Evolutionary conservation across 2,329 filamentous ascomycete species (phyloP).

Genomic region (Calonectria montana): DNA sequence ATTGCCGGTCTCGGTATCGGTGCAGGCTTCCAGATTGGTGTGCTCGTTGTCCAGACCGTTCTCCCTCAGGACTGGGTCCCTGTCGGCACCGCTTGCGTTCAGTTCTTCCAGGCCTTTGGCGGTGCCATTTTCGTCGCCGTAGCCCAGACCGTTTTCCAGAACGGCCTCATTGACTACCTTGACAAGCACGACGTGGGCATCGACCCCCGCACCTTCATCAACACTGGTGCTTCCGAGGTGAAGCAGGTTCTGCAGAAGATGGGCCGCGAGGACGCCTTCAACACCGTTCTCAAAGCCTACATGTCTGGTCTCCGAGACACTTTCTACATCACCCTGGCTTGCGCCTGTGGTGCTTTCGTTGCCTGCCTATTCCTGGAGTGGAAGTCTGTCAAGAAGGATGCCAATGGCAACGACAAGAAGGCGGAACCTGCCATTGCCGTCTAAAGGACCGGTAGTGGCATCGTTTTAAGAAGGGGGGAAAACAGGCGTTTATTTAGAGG

Average conservation of each 20-base stretch:
- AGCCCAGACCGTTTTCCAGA: constrained; percentile 75
- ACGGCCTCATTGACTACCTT: constrained; percentile 68
- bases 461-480: constrained; percentile 10
- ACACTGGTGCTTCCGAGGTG: constrained; percentile 64
- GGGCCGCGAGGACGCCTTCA: constrained; percentile 54
- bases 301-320: constrained; percentile 61
- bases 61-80: constrained; percentile 61
- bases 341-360: constrained; percentile 59
- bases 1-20: constrained; percentile 66
- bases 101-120: constrained; percentile 74
- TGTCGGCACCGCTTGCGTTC: constrained; percentile 62
- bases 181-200: constrained; percentile 55
- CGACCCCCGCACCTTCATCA: constrained; percentile 60
- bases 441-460: constrained; percentile 7
- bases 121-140: constrained; percentile 74
- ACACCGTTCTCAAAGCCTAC: constrained; percentile 60
- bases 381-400: constrained; percentile 64
- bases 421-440: constrained; percentile 41
- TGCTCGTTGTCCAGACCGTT: constrained; percentile 64
- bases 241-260: constrained; percentile 55
- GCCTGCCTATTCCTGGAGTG: constrained; percentile 58
- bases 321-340: constrained; percentile 64
- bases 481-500: constrained; percentile 36
- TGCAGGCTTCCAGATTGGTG: constrained; percentile 59
- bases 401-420: constrained; percentile 41